Evolutionary conservation across 2,329 filamentous ascomycete species (phyloP).

Genomic region (Sclerotinia borealis): DNA sequence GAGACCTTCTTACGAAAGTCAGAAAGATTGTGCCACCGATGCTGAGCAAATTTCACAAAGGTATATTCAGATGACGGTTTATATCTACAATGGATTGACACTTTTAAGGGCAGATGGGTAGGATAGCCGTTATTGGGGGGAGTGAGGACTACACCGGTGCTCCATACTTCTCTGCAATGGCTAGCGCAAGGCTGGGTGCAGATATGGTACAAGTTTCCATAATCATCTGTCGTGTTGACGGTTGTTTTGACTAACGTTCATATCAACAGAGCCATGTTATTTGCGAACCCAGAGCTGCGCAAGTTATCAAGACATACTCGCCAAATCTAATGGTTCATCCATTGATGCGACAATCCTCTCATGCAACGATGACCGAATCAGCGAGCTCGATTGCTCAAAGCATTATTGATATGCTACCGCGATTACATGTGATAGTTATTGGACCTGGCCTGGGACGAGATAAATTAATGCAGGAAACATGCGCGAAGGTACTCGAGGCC

Average conservation of each 20-base stretch:
- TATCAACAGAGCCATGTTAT: constrained; percentile 74
- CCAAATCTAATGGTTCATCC: constrained; percentile 99
- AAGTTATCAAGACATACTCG: constrained; percentile 95
- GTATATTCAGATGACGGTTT: constrained; percentile 38
- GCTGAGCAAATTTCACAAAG: constrained; percentile 95
- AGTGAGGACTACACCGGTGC: constrained; percentile 96
- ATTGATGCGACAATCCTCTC: constrained; percentile 72
- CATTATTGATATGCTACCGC: constrained; percentile 74
- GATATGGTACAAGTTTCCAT: constrained; percentile 62
- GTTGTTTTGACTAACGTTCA: background rate
- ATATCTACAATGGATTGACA: constrained; percentile 10
- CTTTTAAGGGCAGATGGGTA: constrained; percentile 75
- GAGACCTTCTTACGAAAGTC: constrained; percentile 71
- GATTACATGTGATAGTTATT: constrained; percentile 87
- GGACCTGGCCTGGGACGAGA: constrained; percentile 90
- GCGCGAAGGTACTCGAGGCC: constrained; percentile 69
- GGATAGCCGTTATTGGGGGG: constrained; percentile 89
- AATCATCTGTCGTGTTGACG: background rate
- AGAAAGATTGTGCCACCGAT: constrained; percentile 90
- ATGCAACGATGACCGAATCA: constrained; percentile 47
- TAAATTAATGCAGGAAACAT: constrained; percentile 81
- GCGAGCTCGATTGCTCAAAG: constrained; percentile 56
- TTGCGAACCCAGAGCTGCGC: constrained; percentile 80
- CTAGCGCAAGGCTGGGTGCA: constrained; percentile 80
- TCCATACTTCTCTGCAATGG: constrained; percentile 97